Conservation (phyloP, 257 asterid genomes). For the Nicotiana tomentosiformis region DNA sequence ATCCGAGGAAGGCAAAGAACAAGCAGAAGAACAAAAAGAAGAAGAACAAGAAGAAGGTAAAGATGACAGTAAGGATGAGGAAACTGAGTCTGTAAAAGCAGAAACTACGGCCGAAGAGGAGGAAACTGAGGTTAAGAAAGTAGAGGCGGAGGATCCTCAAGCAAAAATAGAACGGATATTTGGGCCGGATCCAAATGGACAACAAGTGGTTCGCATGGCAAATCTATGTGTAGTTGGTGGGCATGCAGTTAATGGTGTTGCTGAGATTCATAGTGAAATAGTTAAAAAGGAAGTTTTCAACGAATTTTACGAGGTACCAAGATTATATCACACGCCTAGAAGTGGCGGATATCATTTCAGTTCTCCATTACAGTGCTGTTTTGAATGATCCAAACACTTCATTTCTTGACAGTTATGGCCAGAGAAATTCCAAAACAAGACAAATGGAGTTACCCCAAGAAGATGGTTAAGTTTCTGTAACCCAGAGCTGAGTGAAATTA, state of each 20-base stretch:
- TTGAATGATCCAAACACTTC: neutral
- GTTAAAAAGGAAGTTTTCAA: constrained; percentile 74
- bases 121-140: constrained; percentile 23
- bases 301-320: constrained; percentile 61
- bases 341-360: neutral
- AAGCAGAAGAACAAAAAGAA: constrained; percentile 18
- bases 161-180: constrained; percentile 7
- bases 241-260: constrained; percentile 86
- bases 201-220: constrained; percentile 77
- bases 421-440: constrained; percentile 76
- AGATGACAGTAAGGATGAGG: constrained; percentile 19
- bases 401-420: constrained; percentile 35
- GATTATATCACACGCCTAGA: neutral
- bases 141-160: constrained; percentile 4
- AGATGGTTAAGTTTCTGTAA: constrained; percentile 83
- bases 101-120: constrained; percentile 23
- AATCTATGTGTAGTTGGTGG: constrained; percentile 84
- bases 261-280: constrained; percentile 81
- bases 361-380: neutral
- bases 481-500: constrained; percentile 53
- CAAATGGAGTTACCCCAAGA: constrained; percentile 88
- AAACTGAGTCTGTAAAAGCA: constrained; percentile 8
- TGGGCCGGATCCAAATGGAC: constrained; percentile 30
- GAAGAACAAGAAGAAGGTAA: constrained; percentile 15
- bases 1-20: constrained; percentile 9